phyloP scores from a whole-genome alignment of 2,329 filamentous ascomycete genomes.

The Fusarium tupiense region DNA sequence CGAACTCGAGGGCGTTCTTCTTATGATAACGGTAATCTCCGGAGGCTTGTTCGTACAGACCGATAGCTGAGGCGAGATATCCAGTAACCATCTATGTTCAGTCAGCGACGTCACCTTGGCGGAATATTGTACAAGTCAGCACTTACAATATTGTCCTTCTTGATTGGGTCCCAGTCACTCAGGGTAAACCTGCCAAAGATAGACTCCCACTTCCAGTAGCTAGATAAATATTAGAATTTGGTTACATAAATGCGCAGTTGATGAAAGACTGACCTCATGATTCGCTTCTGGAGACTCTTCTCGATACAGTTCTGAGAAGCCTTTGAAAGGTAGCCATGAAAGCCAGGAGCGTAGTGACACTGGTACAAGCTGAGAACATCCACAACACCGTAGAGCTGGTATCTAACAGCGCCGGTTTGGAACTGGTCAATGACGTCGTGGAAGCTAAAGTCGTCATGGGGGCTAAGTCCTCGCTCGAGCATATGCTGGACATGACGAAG shows the following conservation, averaged over 20 bases:
- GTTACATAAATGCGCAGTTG: fast-evolving
- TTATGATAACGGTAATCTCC: background rate
- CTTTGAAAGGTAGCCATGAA: background rate
- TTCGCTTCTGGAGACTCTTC: background rate
- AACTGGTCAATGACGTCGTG: background rate
- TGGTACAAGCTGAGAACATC: background rate
- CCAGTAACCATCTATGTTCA: background rate
- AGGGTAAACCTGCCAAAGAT: background rate
- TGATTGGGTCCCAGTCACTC: background rate
- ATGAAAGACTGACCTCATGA: background rate
- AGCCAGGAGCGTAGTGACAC: background rate
- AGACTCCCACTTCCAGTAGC: background rate
- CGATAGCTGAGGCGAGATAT: background rate
- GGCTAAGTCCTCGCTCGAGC: background rate
- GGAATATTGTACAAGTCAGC: fast-evolving
- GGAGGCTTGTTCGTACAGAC: background rate
- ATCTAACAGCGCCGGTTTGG: background rate
- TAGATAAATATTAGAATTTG: background rate
- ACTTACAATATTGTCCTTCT: background rate
- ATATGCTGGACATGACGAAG: background rate
- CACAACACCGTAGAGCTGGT: background rate
- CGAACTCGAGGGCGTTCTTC: background rate
- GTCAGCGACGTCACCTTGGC: fast-evolving
- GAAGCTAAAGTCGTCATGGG: background rate
- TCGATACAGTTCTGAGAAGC: background rate